Base-by-base conservation (phyloP, 257 asterid species). In the Nicotiana sylvestris region DNA sequence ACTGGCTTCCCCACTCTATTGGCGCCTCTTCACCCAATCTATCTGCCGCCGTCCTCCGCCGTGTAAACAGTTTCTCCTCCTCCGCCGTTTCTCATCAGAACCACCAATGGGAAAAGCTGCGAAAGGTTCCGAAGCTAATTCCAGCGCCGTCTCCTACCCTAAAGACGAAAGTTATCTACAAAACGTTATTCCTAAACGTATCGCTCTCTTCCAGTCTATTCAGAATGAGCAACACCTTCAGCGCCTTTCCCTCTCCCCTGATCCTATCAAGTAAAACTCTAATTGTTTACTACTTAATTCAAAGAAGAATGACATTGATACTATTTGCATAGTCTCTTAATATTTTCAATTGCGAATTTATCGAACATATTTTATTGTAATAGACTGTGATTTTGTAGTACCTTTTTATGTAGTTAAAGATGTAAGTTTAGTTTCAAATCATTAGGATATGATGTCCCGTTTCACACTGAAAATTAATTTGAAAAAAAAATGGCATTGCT, bases 81-180 rank as follows among this genome's bases (percentile, higher is more conserved):
- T 66, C 89, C 84, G 84, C 81, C 82, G 83, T 39, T 65, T 62
- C 51, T 64, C 66, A 2, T 89, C 74, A 66, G 82, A 84, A 72
- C 82, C 69, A 64, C 30, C 49, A 17, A 93, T 91, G 96, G 96
- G 90, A n/a, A 91, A 89, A 57, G 70, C 91, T 13, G 84, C 85
- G 29, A 87, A 83, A 6, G 87, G 69, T 84, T 76, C 93, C 21
- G 68, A 79, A 55, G 66, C 88, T 10, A 86, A 17, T 70, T 82
- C 95, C 12, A 70, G 84, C 84, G 64, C 86, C 86, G 18, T 33
- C 83, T 16, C 83, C 2, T 39, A n/a, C 70, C 64, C 83, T 79
- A 91, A 89, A 81, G 96, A 95, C 82, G 99, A 92, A 53, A 85
- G 84, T 9, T 94, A 92, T 88, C 97, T 95, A 62, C 84, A 88